Evolutionary conservation across 345 rosid genomes (phyloP).

Genomic region (Eucalyptus marginata): DNA sequence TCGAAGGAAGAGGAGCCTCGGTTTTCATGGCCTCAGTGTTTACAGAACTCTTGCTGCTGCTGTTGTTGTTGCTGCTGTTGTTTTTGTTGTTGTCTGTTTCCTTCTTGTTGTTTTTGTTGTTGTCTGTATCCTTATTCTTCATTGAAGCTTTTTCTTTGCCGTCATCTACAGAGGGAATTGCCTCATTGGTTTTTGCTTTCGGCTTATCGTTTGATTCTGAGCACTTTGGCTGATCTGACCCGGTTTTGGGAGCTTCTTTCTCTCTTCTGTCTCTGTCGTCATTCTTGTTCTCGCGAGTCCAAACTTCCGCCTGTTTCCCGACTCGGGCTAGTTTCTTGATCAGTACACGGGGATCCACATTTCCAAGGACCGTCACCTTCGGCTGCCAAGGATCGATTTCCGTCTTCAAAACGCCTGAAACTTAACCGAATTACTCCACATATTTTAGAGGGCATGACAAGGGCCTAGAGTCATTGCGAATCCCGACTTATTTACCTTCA

Average conservation of each 20-base stretch:
- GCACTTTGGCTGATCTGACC: background rate
- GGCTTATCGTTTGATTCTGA: background rate
- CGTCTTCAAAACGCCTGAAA: conserved; percentile 36
- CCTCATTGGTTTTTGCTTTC: background rate
- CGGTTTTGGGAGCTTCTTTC: conserved; percentile 2
- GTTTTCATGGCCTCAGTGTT: background rate
- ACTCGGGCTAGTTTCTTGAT: conserved; percentile 24
- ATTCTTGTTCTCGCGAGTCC: conserved; percentile 10
- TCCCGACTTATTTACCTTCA: conserved; percentile 22
- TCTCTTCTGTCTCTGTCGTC: conserved; percentile 1
- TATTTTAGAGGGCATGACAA: background rate
- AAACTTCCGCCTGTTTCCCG: conserved; percentile 48
- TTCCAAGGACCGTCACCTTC: conserved; percentile 30
- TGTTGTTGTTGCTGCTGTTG: background rate
- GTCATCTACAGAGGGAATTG: background rate
- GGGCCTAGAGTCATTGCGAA: background rate
- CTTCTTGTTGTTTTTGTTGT: background rate
- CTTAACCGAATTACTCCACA: background rate
- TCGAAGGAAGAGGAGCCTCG: background rate
- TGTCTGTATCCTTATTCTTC: background rate
- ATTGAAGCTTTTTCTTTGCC: background rate
- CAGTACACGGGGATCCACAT: conserved; percentile 24
- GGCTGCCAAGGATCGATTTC: conserved; percentile 36
- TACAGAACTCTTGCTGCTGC: background rate
- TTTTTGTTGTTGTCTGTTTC: background rate